Conservation (phyloP, 2,329 filamentous ascomycete genomes). For the Hypoxylon sp. region DNA sequence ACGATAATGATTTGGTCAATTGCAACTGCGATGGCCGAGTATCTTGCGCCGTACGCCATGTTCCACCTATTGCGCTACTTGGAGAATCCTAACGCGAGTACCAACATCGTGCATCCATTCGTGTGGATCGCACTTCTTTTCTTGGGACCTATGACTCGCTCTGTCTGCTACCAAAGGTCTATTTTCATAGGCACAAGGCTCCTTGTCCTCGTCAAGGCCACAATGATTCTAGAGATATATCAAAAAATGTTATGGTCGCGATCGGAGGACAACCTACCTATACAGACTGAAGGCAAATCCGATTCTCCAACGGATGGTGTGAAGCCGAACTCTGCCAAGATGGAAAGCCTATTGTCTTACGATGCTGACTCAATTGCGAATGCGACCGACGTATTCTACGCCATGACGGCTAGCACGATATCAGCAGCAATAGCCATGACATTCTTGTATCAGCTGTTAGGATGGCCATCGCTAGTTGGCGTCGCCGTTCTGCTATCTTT, state of each 20-base stretch:
- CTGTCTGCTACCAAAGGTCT: conserved; percentile 55
- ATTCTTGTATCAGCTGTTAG: conserved; percentile 56
- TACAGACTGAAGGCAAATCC: background rate
- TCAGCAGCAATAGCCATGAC: conserved; percentile 52
- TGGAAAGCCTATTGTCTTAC: conserved; percentile 55
- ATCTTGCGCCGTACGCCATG: conserved; percentile 39
- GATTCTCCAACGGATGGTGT: background rate
- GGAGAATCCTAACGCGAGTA: conserved; percentile 43
- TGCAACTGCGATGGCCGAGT: conserved; percentile 37
- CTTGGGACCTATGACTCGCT: conserved; percentile 52
- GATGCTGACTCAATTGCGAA: conserved; percentile 54
- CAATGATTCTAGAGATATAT: conserved; percentile 56
- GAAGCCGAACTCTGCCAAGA: conserved; percentile 41
- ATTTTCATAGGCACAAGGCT: conserved; percentile 56
- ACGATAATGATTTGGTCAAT: conserved; percentile 52
- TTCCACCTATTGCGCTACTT: conserved; percentile 41
- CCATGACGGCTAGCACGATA: conserved; percentile 50
- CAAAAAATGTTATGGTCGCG: conserved; percentile 27
- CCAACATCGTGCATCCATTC: conserved; percentile 40
- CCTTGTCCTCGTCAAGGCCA: conserved; percentile 50
- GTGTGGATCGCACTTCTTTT: conserved; percentile 56
- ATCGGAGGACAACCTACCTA: conserved; percentile 16
- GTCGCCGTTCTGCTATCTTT: conserved; percentile 46
- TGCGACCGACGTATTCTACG: conserved; percentile 26
- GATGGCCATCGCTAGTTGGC: conserved; percentile 43